Base-by-base conservation (phyloP, 2,329 filamentous ascomycete genomes). In the Colletotrichum acutatum region DNA sequence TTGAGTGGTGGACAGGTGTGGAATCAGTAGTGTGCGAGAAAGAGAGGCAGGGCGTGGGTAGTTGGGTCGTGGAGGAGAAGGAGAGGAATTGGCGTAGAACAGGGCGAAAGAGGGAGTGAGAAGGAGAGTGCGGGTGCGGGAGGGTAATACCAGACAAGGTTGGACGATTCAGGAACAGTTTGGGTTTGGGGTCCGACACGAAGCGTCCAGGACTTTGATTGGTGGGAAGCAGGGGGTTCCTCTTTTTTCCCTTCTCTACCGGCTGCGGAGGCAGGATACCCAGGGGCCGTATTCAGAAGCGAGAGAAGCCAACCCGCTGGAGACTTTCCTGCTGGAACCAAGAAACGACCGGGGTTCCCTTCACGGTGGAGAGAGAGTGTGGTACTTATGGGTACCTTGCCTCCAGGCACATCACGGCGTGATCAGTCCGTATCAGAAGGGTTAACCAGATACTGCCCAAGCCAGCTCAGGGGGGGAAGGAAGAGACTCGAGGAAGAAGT, bases 91-190 rank as follows among this genome's bases (percentile, higher is more conserved):
- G 65, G 24, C 58, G 66, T 28, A 24, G 37, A 32, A 46, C 52
- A 59, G n/a, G n/a, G 60, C 37, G 54, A 49, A n/a, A 56, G 64
- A 37, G 69, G 30, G 67, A 56, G 62, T 46, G 60, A 14, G 46
- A 16, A 57, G 32, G 62, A 49, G 53, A 68, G 70, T 63, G 65
- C 69, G 69, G 69, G 64, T 71, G 65, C 54, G 66, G 70, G 26
- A 65, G 70, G 59, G 66, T 64, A 72, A 60, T 72, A 72, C 70
- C 61, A 65, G 66, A 72, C 70, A 70, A 72, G 70, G 70, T 72
- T 72, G 66, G 70, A 72, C 70, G 70, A 70, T 72, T 72, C 70
- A 72, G 70, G 70, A 72, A 72, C 70, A 65, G 66, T 72, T 72
- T 72, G 70, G 70, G 70, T 72, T 72, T 72, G 66, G 70, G 70